Base-by-base conservation (phyloP, 495 filamentous ascomycete genomes). In the Neurospora sp. region DNA sequence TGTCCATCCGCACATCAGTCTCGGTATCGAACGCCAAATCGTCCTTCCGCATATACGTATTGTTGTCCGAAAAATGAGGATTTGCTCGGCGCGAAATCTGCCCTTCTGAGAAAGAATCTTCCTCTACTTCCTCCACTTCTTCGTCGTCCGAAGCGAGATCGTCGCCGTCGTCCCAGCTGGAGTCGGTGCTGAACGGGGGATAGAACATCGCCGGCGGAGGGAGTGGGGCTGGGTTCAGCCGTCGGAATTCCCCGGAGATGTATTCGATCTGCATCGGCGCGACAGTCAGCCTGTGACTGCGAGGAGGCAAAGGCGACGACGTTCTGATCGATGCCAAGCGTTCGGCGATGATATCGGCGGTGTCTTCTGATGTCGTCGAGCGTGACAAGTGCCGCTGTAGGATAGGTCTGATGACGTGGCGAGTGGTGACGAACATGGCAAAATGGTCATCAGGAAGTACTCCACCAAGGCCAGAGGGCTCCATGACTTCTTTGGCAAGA, bases 391-490 rank as follows among this genome's bases (percentile, higher is more conserved):
- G 42, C 38, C 70, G n/a, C 66, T 71, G 59, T 15, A 71, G 3
- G 39, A 62, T 69, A 54, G n/a, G 37, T 28, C 75, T 54, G 59
- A 74, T 82, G 4, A 81, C 79, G 34, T 88, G 85, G 21, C 83
- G 82, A 3, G 86, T 87, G 39, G 83, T 78, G 6, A 92, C 88
- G 24, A 84, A 76, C 37, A 92, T 79, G 5, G 84, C 79, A 77
- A 93, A 93, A 74, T 93, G 89, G 78, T 93, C 91, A 54, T 88
- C 86, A 2, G 90, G 90, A 66, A 83, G 84, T 24, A 91, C 86
- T 39, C 89, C 89, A 31, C 90, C 90, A 24, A 92, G 76, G 13
- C 91, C 91, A 70, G 89, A 90, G 4, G 88, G 89, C 73, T 89
- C 86, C 45, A 93, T 83, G 34, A 76, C 73, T 28, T 87, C 89